A percentile compares a stretch with the other conserved stretches of the same genome.
Evolutionary conservation across 2,329 filamentous ascomycete genomes (phyloP).

Genomic region (Cladophialophora immunda): DNA sequence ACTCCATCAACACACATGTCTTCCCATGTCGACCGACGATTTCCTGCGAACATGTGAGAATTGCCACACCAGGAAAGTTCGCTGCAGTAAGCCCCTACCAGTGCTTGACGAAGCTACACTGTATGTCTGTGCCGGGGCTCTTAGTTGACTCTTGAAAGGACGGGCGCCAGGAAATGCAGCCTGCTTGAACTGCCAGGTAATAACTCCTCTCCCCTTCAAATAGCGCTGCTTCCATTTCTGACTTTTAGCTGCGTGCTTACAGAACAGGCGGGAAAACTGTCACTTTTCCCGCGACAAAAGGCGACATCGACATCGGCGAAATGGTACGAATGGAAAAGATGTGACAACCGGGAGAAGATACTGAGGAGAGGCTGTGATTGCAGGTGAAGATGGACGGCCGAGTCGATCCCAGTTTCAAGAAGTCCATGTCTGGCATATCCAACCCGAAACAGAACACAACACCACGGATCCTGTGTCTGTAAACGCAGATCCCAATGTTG

Average conservation of each 20-base stretch:
- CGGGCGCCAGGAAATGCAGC: neutral
- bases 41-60: neutral
- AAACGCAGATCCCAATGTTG: neutral
- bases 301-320: neutral
- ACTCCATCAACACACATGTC: neutral
- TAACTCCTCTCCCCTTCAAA: neutral
- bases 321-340: neutral
- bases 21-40: neutral
- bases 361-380: neutral
- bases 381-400: neutral
- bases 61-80: neutral
- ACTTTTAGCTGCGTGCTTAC: neutral
- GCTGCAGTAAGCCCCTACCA: neutral
- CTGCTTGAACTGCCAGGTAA: constrained; percentile 1
- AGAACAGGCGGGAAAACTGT: neutral
- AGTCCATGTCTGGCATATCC: neutral
- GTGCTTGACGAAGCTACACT: neutral
- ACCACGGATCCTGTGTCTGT: neutral
- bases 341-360: neutral
- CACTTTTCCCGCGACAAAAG: neutral
- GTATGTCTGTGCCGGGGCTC: neutral
- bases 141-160: neutral
- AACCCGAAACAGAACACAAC: neutral
- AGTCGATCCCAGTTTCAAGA: neutral
- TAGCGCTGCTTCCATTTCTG: neutral